Conservation (phyloP, 2,329 filamentous ascomycete species). For the Fusarium equiseti region DNA sequence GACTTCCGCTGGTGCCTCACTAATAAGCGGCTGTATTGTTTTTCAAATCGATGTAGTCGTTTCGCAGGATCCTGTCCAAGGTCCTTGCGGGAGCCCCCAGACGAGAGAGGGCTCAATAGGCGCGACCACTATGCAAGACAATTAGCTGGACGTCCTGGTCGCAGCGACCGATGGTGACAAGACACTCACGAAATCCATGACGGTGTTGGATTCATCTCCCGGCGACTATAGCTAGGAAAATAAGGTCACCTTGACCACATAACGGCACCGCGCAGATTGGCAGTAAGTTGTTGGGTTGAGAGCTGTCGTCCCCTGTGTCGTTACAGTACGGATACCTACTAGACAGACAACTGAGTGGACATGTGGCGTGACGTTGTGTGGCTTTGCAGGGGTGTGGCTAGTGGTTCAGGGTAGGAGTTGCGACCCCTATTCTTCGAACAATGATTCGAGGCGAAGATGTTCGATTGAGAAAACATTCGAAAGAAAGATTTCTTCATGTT, state of each 20-base stretch:
- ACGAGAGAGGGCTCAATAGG: constrained; percentile 72
- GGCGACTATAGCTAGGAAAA: constrained; percentile 27
- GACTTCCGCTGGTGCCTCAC: constrained; percentile 54
- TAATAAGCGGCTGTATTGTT: constrained; percentile 72
- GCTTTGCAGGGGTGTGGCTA: constrained; percentile 21
- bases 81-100: constrained; percentile 68
- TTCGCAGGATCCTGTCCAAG: constrained; percentile 72
- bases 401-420: constrained; percentile 22
- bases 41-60: constrained; percentile 74
- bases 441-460: background rate
- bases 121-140: constrained; percentile 69
- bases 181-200: constrained; percentile 68
- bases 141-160: constrained; percentile 25
- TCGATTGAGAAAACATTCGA: background rate
- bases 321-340: background rate
- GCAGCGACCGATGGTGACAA: background rate
- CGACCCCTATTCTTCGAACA: constrained; percentile 12
- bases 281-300: constrained; percentile 41
- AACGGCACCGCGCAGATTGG: constrained; percentile 30
- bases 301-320: constrained; percentile 36
- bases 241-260: constrained; percentile 37
- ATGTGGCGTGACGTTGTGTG: constrained; percentile 19
- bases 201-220: constrained; percentile 61
- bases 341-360: constrained; percentile 7
- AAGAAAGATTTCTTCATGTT: background rate